These are phyloP conservation scores for Cladosporium sp. DNA, from an alignment of 2,329 filamentous ascomycete species.

Conservation along the genomic window DNA sequence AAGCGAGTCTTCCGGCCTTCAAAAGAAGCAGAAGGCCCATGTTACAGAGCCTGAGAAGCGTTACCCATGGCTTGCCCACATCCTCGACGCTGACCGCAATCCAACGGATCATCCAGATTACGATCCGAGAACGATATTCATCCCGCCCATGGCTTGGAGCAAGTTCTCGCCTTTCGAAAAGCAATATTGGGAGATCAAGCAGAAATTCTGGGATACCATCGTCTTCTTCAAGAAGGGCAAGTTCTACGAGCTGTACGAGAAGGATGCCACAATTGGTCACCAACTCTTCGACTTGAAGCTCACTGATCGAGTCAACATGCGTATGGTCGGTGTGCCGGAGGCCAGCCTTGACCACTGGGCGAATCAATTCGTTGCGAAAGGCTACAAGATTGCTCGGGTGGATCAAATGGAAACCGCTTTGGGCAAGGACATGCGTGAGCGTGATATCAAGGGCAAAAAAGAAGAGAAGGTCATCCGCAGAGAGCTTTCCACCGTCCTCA, in stretches of 20 bases:
- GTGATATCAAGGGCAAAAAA: slow-evolving; percentile 60
- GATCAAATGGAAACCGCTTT: slow-evolving; percentile 95
- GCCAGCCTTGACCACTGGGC: slow-evolving; percentile 95
- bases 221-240: slow-evolving; percentile 99
- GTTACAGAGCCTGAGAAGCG: slow-evolving; percentile 76
- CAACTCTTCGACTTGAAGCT: slow-evolving; percentile 96
- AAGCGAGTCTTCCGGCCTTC: slow-evolving; percentile 13
- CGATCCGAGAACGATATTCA: slow-evolving; percentile 83
- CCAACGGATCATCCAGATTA: slow-evolving; percentile 76
- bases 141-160: slow-evolving; percentile 71
- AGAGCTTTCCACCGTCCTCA: slow-evolving; percentile 85
- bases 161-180: slow-evolving; percentile 93
- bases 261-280: slow-evolving; percentile 92
- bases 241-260: slow-evolving; percentile 97
- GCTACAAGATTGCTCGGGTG: slow-evolving; percentile 92
- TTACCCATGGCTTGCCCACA: slow-evolving; percentile 83
- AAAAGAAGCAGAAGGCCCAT: slow-evolving; percentile 60
- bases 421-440: slow-evolving; percentile 97
- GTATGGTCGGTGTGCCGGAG: slow-evolving; percentile 97
- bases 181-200: slow-evolving; percentile 99
- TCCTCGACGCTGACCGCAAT: slow-evolving; percentile 77
- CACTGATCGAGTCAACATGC: slow-evolving; percentile 97
- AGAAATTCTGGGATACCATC: slow-evolving; percentile 93
- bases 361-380: slow-evolving; percentile 96
- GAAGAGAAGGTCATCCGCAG: slow-evolving; percentile 89